Percentiles rank a stretch among this genome's conserved stretches.
Conservation (phyloP, 2,329 filamentous ascomycete species). For the Chaetomiaceae sp. region DNA sequence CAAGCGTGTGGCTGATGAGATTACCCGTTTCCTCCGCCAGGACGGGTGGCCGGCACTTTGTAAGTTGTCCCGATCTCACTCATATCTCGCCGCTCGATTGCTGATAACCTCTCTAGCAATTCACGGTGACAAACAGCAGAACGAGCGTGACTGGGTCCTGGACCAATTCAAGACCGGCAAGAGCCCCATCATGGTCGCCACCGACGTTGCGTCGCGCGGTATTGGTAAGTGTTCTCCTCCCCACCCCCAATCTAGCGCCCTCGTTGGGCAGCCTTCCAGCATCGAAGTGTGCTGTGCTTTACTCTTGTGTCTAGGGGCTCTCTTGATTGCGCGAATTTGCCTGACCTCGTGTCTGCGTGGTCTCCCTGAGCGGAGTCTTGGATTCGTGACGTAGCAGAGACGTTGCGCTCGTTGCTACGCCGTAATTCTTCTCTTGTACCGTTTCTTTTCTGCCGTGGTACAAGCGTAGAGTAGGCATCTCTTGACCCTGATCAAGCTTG, state of each 20-base stretch:
- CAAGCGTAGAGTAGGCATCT: constrained; percentile 74
- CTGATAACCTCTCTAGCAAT: constrained; percentile 62
- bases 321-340: constrained; percentile 87
- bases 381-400: constrained; percentile 65
- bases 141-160: constrained; percentile 98
- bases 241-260: constrained; percentile 33
- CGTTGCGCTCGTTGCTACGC: constrained; percentile 57
- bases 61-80: constrained; percentile 53
- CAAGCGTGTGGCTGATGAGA: constrained; percentile 96
- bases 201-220: constrained; percentile 99
- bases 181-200: constrained; percentile 99
- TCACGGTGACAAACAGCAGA: constrained; percentile 98
- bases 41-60: constrained; percentile 97
- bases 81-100: constrained; percentile 32
- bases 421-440: constrained; percentile 72
- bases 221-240: constrained; percentile 90
- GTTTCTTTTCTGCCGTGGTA: constrained; percentile 56
- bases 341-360: constrained; percentile 81
- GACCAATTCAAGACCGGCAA: constrained; percentile 99
- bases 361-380: constrained; percentile 82
- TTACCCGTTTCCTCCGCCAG: constrained; percentile 93
- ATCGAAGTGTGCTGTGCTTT: constrained; percentile 68
- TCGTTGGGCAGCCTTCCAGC: constrained; percentile 48
- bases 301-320: constrained; percentile 87
- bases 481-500: constrained; percentile 71